Evolutionary conservation across 352 stramenopile genomes (phyloP).

Genomic region (Globisporangium lucens): DNA sequence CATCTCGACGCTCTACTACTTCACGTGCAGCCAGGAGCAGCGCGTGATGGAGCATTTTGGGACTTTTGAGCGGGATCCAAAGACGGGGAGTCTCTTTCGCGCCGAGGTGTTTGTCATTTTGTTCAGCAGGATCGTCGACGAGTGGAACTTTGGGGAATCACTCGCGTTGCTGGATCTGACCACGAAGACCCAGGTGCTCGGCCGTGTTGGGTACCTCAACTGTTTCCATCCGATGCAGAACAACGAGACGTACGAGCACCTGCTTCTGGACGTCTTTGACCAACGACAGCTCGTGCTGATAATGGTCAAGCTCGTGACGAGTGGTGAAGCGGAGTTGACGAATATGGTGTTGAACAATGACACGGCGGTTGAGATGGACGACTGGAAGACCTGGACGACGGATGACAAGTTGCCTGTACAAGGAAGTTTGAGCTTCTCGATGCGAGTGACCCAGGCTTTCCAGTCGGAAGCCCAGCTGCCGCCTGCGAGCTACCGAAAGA

Average conservation of each 20-base stretch:
- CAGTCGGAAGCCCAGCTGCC: conserved; percentile 55
- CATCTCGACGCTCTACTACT: conserved; percentile 72
- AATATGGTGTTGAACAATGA: conserved; percentile 48
- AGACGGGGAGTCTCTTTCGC: conserved; percentile 49
- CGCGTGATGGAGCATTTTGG: conserved; percentile 79
- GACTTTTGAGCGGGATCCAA: conserved; percentile 59
- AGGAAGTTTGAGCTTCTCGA: conserved; percentile 45
- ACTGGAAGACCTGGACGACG: conserved; percentile 51
- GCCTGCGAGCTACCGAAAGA: conserved; percentile 46
- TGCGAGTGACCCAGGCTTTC: conserved; percentile 34
- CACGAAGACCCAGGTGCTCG: conserved; percentile 63
- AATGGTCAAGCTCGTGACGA: conserved; percentile 44
- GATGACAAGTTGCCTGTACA: conserved; percentile 52
- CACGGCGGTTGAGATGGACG: conserved; percentile 30
- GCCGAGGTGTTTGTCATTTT: conserved; percentile 74
- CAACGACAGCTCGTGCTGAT: conserved; percentile 55
- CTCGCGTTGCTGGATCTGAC: conserved; percentile 61
- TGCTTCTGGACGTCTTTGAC: conserved; percentile 48
- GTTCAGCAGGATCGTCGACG: conserved; percentile 62
- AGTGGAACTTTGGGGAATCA: conserved; percentile 64
- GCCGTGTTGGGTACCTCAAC: conserved; percentile 57
- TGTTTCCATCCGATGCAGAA: conserved; percentile 64
- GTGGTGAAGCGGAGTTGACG: conserved; percentile 44
- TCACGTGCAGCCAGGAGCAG: conserved; percentile 63
- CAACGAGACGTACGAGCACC: conserved; percentile 44